Percentiles rank a stretch among this genome's conserved stretches.
Conservation (phyloP, 306 rosid species). For the Urtica urens region DNA sequence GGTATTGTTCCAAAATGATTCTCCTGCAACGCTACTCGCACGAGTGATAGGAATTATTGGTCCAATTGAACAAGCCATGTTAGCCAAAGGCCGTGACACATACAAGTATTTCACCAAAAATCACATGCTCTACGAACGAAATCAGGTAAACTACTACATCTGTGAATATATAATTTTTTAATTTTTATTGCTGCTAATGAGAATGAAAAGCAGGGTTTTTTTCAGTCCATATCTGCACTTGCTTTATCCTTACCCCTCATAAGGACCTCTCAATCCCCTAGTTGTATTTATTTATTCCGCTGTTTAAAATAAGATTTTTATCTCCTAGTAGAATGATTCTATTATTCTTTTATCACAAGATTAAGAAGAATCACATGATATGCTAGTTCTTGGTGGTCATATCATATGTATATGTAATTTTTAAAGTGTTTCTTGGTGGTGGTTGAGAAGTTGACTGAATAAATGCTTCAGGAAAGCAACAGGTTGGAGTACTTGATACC, state of each 20-base stretch:
- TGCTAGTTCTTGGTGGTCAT: too few species aligned
- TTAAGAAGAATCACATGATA: too few species aligned
- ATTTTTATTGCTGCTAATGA: too few species aligned
- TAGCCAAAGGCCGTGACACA: constrained; percentile 90
- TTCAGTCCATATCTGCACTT: too few species aligned
- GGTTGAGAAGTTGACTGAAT: not conserved
- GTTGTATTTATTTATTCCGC: too few species aligned
- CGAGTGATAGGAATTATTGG: constrained; percentile 85
- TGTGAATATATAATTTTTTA: not conserved
- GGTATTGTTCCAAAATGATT: constrained; percentile 97
- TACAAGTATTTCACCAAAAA: constrained; percentile 86
- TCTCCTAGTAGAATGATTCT: too few species aligned
- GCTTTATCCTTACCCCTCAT: too few species aligned
- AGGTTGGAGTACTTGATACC: constrained; percentile 92
- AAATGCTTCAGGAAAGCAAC: constrained; percentile 58
- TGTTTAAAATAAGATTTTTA: too few species aligned
- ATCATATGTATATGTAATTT: too few species aligned
- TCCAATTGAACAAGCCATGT: constrained; percentile 76
- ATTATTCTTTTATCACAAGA: too few species aligned
- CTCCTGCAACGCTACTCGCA: constrained; percentile 90
- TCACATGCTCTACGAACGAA: constrained; percentile 96
- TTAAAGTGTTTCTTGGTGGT: not conserved
- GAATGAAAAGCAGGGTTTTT: too few species aligned
- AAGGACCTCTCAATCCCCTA: too few species aligned
- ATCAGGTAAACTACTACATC: constrained; percentile 56